These are phyloP conservation scores for Myotisia sp. DNA, from an alignment of 2,329 filamentous ascomycete species.

Conservation along the genomic window DNA sequence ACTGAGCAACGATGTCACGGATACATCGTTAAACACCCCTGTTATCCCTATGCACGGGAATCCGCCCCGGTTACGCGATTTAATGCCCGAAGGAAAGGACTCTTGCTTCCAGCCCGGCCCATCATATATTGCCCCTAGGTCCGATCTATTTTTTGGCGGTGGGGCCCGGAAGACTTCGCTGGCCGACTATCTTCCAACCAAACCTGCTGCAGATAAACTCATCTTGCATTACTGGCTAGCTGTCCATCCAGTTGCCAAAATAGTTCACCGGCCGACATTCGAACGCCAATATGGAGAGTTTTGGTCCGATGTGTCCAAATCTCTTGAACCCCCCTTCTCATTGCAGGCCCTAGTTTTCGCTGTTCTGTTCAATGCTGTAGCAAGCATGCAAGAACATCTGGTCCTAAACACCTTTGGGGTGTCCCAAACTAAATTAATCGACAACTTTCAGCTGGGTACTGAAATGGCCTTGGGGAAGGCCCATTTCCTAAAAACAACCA, in stretches of 20 bases:
- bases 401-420: constrained; percentile 42
- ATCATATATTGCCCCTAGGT: constrained; percentile 53
- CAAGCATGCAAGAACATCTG: constrained; percentile 47
- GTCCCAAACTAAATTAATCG: constrained; percentile 43
- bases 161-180: constrained; percentile 37
- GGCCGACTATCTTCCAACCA: constrained; percentile 47
- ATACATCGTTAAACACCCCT: constrained; percentile 2
- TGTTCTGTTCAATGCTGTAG: constrained; percentile 52
- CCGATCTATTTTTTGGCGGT: constrained; percentile 52
- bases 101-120: constrained; percentile 49
- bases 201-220: constrained; percentile 45
- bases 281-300: constrained; percentile 50
- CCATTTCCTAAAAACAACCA: constrained; percentile 56
- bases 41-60: constrained; percentile 1
- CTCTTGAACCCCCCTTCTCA: constrained; percentile 48
- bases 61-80: neutral
- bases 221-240: constrained; percentile 52
- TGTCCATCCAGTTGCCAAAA: constrained; percentile 55
- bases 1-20: neutral
- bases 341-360: constrained; percentile 57
- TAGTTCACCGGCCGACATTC: constrained; percentile 53
- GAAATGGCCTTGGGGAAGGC: constrained; percentile 55
- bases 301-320: constrained; percentile 46
- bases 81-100: constrained; percentile 6
- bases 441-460: constrained; percentile 50